Percentiles rank a stretch among this genome's conserved stretches.
Evolutionary conservation across 495 filamentous ascomycete species (phyloP).

Genomic region (Hypoxylon perforatum): DNA sequence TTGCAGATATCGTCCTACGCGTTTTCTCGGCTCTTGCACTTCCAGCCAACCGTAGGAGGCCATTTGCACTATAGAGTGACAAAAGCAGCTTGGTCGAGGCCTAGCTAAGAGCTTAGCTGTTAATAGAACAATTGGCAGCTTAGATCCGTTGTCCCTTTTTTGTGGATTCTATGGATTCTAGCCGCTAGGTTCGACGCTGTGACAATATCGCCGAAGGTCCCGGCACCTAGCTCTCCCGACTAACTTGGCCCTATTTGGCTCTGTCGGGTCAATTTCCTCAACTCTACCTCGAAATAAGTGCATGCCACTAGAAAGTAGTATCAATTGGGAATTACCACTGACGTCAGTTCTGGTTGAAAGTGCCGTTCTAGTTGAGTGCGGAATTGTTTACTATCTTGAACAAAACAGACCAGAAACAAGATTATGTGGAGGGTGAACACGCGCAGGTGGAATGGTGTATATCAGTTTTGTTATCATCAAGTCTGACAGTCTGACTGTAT

Average conservation of each 20-base stretch:
- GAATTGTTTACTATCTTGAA: neutral
- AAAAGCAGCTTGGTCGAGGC: neutral
- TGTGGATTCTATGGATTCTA: slow-evolving; percentile 17
- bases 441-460: too few relatives aligned
- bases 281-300: slow-evolving; percentile 7
- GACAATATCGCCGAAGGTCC: slow-evolving; percentile 17
- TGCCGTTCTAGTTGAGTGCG: slow-evolving; percentile 1
- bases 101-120: slow-evolving; percentile 5
- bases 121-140: slow-evolving; percentile 22
- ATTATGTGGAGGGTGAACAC: slow-evolving; percentile 1
- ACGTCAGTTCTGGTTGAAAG: slow-evolving; percentile 9
- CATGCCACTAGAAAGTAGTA: slow-evolving; percentile 13
- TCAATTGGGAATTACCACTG: slow-evolving; percentile 16
- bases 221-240: slow-evolving; percentile 15
- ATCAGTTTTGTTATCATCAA: too few relatives aligned
- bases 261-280: slow-evolving; percentile 5
- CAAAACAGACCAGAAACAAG: too few relatives aligned
- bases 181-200: slow-evolving; percentile 1
- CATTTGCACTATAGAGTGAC: neutral
- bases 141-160: slow-evolving; percentile 23
- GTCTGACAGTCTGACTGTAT: too few relatives aligned
- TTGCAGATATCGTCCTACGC: slow-evolving; percentile 26
- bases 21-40: slow-evolving; percentile 9
- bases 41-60: slow-evolving; percentile 7
- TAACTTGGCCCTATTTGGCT: slow-evolving; percentile 5